Evolutionary conservation across 805 yeast species (phyloP).

Genomic region (Clavispora santaluciae): DNA sequence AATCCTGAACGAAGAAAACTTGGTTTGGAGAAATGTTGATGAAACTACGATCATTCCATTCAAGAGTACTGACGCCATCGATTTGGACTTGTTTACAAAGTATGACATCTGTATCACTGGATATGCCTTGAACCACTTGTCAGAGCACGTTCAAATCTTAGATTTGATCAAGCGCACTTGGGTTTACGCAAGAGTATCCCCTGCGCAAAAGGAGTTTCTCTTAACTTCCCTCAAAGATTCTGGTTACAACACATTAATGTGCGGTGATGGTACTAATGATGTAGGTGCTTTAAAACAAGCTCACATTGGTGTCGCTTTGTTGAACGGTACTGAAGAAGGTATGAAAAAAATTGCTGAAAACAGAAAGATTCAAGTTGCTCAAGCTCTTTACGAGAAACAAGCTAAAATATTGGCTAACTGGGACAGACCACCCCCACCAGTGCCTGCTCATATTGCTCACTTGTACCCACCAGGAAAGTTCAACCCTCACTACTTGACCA

Average conservation of each 20-base stretch:
- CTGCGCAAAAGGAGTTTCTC: slow-evolving; percentile 89
- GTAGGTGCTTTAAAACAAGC: slow-evolving; percentile 99
- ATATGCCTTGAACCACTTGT: slow-evolving; percentile 68
- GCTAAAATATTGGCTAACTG: slow-evolving; percentile 72
- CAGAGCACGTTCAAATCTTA: slow-evolving; percentile 63
- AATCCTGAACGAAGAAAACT: slow-evolving; percentile 41
- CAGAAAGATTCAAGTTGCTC: slow-evolving; percentile 59
- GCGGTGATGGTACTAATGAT: slow-evolving; percentile 99
- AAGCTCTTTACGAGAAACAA: slow-evolving; percentile 78
- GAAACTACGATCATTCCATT: slow-evolving; percentile 71
- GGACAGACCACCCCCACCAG: slow-evolving; percentile 80
- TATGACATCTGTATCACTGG: slow-evolving; percentile 93
- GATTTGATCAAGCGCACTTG: slow-evolving; percentile 83
- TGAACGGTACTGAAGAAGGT: slow-evolving; percentile 94
- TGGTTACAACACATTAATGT: slow-evolving; percentile 94
- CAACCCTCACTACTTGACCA: slow-evolving; percentile 83
- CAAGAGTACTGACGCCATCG: slow-evolving; percentile 53
- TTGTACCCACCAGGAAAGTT: slow-evolving; percentile 92
- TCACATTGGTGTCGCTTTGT: slow-evolving; percentile 94
- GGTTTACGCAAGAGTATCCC: slow-evolving; percentile 98
- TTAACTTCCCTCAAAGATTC: slow-evolving; percentile 75
- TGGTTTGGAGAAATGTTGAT: slow-evolving; percentile 81
- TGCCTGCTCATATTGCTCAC: slow-evolving; percentile 86
- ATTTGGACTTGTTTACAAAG: slow-evolving; percentile 50
- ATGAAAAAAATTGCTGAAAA: slow-evolving; percentile 84